Conservation (phyloP, 208 protist genomes). For the Trypanosoma cruzi region DNA sequence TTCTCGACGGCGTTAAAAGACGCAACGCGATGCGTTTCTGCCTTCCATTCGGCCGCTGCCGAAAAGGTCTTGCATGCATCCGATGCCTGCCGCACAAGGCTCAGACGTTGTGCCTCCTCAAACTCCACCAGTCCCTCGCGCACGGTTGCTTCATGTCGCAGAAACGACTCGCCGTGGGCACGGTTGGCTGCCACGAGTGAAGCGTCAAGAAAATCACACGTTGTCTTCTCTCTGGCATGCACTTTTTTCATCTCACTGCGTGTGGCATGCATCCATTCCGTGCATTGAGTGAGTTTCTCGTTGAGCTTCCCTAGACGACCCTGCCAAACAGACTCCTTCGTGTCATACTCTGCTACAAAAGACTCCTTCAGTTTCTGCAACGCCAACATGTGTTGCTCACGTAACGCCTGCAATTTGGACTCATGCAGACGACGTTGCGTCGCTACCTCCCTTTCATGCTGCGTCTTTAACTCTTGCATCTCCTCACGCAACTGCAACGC, state of each 20-base stretch:
- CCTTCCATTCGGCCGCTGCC: neutral
- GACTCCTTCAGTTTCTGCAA: neutral
- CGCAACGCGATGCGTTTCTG: neutral
- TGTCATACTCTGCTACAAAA: conserved; percentile 14
- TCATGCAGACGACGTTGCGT: neutral
- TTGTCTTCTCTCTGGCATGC: neutral
- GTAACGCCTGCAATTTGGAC: neutral
- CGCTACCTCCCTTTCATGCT: neutral
- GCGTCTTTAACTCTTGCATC: neutral
- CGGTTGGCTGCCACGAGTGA: no score
- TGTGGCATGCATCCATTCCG: neutral
- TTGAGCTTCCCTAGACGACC: neutral
- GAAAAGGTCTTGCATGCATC: neutral
- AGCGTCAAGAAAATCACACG: neutral
- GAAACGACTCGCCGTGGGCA: neutral
- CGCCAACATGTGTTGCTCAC: neutral
- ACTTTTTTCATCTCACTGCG: neutral
- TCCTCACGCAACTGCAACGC: conserved; percentile 1
- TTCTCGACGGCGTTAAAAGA: neutral
- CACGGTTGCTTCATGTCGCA: neutral
- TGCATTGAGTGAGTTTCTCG: neutral
- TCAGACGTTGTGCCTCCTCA: neutral
- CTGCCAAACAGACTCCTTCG: neutral
- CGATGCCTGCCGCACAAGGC: neutral
- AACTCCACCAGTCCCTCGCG: neutral